A percentile compares a stretch with the other conserved stretches of the same genome.
phyloP scores from a whole-genome alignment of 257 asterid species.

The Sherardia arvensis region DNA sequence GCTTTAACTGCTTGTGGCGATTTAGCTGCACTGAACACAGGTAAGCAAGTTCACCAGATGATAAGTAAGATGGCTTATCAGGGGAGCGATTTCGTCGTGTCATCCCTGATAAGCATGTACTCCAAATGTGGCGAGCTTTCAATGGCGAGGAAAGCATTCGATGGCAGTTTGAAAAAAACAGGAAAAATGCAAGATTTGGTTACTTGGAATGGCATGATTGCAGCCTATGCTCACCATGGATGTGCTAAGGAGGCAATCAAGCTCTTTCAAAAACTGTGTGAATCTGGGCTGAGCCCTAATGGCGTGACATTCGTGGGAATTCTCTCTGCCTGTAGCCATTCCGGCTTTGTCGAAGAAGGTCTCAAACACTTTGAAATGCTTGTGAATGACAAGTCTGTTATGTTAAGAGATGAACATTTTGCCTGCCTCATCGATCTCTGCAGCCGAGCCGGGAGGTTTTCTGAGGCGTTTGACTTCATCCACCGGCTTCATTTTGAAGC shows the following conservation, averaged over 20 bases:
- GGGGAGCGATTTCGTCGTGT: constrained; percentile 31
- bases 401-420: constrained; percentile 49
- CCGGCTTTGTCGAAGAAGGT: constrained; percentile 54
- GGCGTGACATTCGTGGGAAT: constrained; percentile 46
- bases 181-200: constrained; percentile 31
- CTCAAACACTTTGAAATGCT: constrained; percentile 35
- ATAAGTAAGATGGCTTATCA: constrained; percentile 44
- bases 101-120: constrained; percentile 56
- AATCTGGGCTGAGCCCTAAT: constrained; percentile 27
- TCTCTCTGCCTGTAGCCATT: constrained; percentile 66
- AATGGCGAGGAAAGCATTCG: constrained; percentile 41
- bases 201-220: constrained; percentile 53
- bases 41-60: constrained; percentile 54
- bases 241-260: constrained; percentile 39
- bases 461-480: constrained; percentile 33
- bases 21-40: constrained; percentile 46
- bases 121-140: constrained; percentile 53
- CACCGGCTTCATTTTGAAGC: constrained; percentile 22
- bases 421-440: constrained; percentile 32
- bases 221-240: constrained; percentile 69
- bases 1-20: constrained; percentile 57
- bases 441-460: constrained; percentile 2
- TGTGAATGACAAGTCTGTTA: constrained; percentile 27
- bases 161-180: constrained; percentile 21
- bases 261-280: constrained; percentile 27